These are phyloP conservation scores for Pittosporum tobira DNA, from an alignment of 129 eudicot genomes.

Conservation along the genomic window DNA sequence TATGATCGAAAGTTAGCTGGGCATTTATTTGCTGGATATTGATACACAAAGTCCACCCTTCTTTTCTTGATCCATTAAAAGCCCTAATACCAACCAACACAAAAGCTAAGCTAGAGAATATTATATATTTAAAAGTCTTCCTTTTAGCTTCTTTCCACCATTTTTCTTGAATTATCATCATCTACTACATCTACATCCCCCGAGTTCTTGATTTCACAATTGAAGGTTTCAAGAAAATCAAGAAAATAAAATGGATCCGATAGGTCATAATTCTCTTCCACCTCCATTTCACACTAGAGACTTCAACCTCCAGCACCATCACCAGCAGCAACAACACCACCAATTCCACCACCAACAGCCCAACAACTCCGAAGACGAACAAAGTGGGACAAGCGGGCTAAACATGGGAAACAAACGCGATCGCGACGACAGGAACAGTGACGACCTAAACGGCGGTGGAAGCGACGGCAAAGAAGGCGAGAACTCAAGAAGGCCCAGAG, in stretches of 20 bases:
- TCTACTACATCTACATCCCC: too few species aligned
- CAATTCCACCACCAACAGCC: constrained; percentile 46
- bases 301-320: constrained; percentile 49
- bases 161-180: too few species aligned
- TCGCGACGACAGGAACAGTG: constrained; percentile 36
- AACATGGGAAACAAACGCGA: constrained; percentile 48
- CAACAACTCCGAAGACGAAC: constrained; percentile 65
- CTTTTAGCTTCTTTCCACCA: background rate
- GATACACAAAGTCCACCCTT: constrained; percentile 15
- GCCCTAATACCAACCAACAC: constrained; percentile 3
- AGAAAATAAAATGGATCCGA: constrained; percentile 45
- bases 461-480: constrained; percentile 35
- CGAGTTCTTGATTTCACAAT: too few species aligned
- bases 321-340: constrained; percentile 33
- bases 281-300: constrained; percentile 68
- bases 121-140: constrained; percentile 7
- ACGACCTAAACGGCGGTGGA: constrained; percentile 24
- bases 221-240: too few species aligned
- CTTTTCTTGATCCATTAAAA: constrained; percentile 11
- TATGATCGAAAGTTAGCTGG: background rate
- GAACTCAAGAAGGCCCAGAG: constrained; percentile 50
- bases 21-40: constrained; percentile 24
- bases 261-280: constrained; percentile 49
- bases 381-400: constrained; percentile 46
- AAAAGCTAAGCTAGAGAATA: constrained; percentile 9